Evolutionary conservation across 108 stramenopile genomes (phyloP), one percentile per base, ranked within the genome.

Genomic region (Fistulifera pelliculosa): DNA sequence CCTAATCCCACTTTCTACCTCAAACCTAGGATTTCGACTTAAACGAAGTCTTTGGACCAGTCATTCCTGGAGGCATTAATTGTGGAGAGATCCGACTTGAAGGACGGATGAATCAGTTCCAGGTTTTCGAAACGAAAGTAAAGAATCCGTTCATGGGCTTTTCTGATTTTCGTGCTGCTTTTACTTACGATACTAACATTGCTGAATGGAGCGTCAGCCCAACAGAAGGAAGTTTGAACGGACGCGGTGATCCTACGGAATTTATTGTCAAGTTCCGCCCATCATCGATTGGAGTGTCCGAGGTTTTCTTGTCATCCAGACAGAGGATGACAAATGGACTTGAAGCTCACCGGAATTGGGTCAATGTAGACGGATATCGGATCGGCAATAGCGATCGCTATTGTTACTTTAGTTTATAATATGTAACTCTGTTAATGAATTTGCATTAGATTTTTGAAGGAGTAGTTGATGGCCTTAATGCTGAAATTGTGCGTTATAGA

Each of bases 301-400:
- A 81, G 62, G 89, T 28, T 76, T 68, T 56, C 68, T 91, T 40
- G 83, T 91, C 12, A 85, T 91, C 40, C 78, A 91, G 62, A 91
- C 89, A 1, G 89, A 91, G 61, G 89, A 90, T 62, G 81, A 80
- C 41, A 90, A 91, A 53, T 86, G 86, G 76, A 84, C 85, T 15
- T 91, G 74, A 77, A 83, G 45, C 59, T 86, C 44, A 55, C 74
- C 45, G 89, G 89, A 63, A 75, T 52, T 56, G 43, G 28, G 2
- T 57, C 56, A 21, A 57, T 57, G 56, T 57, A 57, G 26, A 23
- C 7, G 7, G 27, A 52, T 17, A n/a, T 17, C 6, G 5, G 21
- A 51, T 22, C 50, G 7, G 50, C 7, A 16, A 19, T 5, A n/a
- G 25, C 21, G 44, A 45, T 45, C 19, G 31, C 8, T 35, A 8